Base-by-base conservation (phyloP, 2,329 filamentous ascomycete species). In the Colletotrichum tabaci region DNA sequence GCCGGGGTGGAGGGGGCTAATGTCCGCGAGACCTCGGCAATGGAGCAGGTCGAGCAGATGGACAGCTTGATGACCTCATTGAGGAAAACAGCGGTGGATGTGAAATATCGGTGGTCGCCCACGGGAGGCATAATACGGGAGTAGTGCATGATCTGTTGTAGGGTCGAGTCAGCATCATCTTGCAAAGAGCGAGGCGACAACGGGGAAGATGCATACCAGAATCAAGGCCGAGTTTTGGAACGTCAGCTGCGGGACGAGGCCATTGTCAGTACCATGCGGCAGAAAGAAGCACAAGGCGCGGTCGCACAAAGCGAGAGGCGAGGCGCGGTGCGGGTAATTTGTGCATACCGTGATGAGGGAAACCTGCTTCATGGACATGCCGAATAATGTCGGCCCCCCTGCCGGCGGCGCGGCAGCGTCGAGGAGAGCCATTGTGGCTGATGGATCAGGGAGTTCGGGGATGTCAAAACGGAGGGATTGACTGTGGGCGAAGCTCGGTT, bases 21-120 rank as follows among this genome's bases (percentile, higher is more conserved):
- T 10, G 90, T 93, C 76, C 90, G 88, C 21, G 95, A 96, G 64
- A 94, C 92, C 76, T 98, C 95, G 85, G 97, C 94, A 61, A 98
- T 88, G 56, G 94, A 93, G 80, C 98, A 92, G 7, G 93, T 94
- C 52, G 98, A 85, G 76, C 94, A 97, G 66, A 98, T 90, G 47
- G 91, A 89, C 44, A 98, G 88, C 83, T 98, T 98, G 77, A 98
- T 89, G 57, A 98, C 88, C 83, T 99, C 96, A 81, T 95, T 96
- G 74, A 98, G 87, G 80, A 98, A 94, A 66, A 99, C 94, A 53
- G 96, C 95, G 12, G 96, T 98, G 52, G 95, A 98, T 49, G 96
- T 92, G 77, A 96, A 94, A 82, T 98, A 98, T 80, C 95, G 92
- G 79, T 95, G 94, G 75, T 94, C 94, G 79, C 92, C 91, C 12